A percentile compares a stretch with the other conserved stretches of the same genome.
phyloP scores from a whole-genome alignment of 768 basidiomycete species.

The Lentinula boryana region DNA sequence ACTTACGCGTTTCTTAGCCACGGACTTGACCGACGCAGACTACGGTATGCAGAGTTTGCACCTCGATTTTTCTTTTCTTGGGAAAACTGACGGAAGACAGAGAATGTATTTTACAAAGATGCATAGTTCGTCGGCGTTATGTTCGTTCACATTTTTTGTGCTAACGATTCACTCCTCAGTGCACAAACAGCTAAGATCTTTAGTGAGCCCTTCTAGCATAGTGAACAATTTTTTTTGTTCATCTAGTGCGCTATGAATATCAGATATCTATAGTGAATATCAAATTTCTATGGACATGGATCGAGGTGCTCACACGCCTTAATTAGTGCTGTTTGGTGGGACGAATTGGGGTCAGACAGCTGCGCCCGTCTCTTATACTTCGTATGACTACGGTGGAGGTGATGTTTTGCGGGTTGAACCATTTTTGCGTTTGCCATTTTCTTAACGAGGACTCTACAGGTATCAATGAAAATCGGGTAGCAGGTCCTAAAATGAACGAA shows the following conservation, averaged over 20 bases:
- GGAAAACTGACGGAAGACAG: constrained; percentile 17
- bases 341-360: constrained; percentile 60
- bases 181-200: constrained; percentile 47
- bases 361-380: constrained; percentile 51
- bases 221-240: constrained; percentile 9
- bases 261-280: constrained; percentile 44
- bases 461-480: constrained; percentile 48
- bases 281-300: not conserved
- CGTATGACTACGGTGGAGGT: constrained; percentile 59
- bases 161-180: constrained; percentile 13
- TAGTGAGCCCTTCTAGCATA: constrained; percentile 24
- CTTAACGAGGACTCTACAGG: constrained; percentile 16
- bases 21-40: constrained; percentile 34
- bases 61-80: not conserved
- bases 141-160: not conserved
- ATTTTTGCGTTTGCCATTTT: not conserved
- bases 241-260: constrained; percentile 8
- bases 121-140: constrained; percentile 30
- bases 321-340: constrained; percentile 51
- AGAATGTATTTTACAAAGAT: constrained; percentile 49
- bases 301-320: not conserved
- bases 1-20: constrained; percentile 15
- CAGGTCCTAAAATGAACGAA: constrained; percentile 43
- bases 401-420: constrained; percentile 5
- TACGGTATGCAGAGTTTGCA: constrained; percentile 24